Evolutionary conservation across 225 moss, liverwort and hornwort species (phyloP).

Genomic region (Sphagnum tenellum): DNA sequence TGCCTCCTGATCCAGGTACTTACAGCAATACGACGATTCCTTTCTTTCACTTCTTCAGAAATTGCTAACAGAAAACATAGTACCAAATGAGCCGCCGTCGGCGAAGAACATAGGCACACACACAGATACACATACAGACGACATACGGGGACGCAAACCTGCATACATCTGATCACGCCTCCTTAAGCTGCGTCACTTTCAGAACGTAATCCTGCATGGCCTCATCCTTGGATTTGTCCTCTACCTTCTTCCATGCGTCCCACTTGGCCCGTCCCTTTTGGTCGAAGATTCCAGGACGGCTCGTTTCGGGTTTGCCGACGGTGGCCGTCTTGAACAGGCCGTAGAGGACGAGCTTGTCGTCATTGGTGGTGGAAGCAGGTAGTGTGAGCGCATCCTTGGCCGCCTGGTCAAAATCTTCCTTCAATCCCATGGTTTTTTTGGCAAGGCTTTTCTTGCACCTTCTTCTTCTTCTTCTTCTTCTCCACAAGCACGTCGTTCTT

Average conservation of each 20-base stretch:
- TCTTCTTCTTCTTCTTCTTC: no score
- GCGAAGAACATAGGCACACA: no score
- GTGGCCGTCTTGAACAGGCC: conserved; percentile 64
- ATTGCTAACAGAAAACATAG: no score
- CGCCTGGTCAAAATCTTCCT: conserved; percentile 76
- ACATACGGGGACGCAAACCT: neutral
- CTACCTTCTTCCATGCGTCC: conserved; percentile 87
- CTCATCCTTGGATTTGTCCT: conserved; percentile 60
- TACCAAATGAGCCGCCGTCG: no score
- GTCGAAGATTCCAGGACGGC: conserved; percentile 56
- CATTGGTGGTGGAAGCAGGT: conserved; percentile 44
- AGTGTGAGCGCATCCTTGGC: conserved; percentile 60
- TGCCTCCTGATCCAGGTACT: no score
- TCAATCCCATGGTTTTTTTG: conserved; percentile 24
- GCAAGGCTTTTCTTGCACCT: no score
- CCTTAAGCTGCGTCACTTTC: conserved; percentile 72
- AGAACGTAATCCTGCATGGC: conserved; percentile 75
- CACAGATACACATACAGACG: no score
- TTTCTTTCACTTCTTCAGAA: no score
- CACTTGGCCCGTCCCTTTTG: conserved; percentile 81
- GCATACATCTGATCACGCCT: conserved; percentile 18
- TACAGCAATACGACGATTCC: no score
- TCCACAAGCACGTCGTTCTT: no score
- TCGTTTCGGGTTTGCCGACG: conserved; percentile 54
- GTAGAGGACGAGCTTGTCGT: conserved; percentile 65